Evolutionary conservation across 2,329 filamentous ascomycete species (phyloP).

Genomic region (Fusarium temperatum): DNA sequence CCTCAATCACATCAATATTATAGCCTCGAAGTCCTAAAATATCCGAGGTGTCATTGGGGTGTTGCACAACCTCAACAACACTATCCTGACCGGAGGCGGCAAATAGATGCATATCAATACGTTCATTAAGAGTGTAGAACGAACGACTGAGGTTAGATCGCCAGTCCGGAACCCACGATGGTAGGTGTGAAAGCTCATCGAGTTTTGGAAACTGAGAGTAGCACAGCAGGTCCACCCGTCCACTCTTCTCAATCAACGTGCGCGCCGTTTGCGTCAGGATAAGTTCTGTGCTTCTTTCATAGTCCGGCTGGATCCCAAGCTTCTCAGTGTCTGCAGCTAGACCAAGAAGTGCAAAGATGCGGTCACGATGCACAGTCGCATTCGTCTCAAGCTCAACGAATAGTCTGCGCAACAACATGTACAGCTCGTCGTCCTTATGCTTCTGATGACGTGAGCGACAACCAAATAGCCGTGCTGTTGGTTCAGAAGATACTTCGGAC

Average conservation of each 20-base stretch:
- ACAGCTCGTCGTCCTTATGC: neutral
- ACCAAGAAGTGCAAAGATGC: neutral
- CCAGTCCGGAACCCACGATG: constrained; percentile 2
- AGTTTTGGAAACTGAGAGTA: neutral
- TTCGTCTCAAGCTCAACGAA: neutral
- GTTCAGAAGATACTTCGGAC: neutral
- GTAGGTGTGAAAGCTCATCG: accelerated
- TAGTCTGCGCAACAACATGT: neutral
- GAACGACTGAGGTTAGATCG: neutral
- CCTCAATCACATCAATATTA: neutral
- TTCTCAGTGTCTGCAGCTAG: neutral
- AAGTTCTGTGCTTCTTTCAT: neutral
- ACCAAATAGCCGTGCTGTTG: neutral
- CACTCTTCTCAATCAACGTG: neutral
- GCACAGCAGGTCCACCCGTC: accelerated
- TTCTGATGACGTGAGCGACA: neutral
- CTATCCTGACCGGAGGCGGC: accelerated
- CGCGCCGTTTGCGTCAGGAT: neutral
- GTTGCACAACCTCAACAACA: accelerated
- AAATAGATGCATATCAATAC: accelerated
- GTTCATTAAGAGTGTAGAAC: neutral
- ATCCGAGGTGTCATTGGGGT: accelerated
- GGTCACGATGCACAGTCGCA: neutral
- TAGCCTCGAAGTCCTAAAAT: neutral
- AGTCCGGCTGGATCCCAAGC: neutral